Evolutionary conservation across 169 alveolate species (phyloP).

Genomic region (Eimeria maxima): DNA sequence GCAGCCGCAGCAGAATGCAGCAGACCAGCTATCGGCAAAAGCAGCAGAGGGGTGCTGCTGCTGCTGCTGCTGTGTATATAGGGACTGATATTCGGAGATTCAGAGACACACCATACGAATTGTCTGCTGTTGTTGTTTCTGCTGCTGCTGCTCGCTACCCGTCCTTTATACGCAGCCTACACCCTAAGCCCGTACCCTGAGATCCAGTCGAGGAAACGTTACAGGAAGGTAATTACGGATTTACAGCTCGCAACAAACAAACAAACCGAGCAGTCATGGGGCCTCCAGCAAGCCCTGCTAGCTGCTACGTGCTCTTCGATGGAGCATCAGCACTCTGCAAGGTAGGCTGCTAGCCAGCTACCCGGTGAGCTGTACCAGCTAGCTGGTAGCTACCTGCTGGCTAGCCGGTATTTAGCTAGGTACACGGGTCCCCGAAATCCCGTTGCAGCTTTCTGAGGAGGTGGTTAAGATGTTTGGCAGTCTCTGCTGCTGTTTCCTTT

Average conservation of each 20-base stretch:
- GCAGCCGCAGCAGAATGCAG: neutral
- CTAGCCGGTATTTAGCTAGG: neutral
- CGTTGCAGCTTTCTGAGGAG: neutral
- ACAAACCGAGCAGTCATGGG: neutral
- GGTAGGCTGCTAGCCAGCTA: neutral
- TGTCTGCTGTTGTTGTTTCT: too few relatives aligned
- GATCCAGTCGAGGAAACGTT: too few relatives aligned
- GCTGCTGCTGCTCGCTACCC: too few relatives aligned
- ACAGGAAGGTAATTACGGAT: too few relatives aligned
- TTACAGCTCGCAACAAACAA: neutral
- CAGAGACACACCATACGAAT: too few relatives aligned
- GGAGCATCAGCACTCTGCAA: neutral
- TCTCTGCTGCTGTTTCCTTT: slow-evolving; percentile 4
- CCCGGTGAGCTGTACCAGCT: neutral
- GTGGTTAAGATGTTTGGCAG: neutral
- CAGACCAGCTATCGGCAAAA: too few relatives aligned
- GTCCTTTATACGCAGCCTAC: too few relatives aligned
- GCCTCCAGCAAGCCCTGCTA: neutral
- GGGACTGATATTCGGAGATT: too few relatives aligned
- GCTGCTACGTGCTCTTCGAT: neutral
- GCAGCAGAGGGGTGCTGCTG: too few relatives aligned
- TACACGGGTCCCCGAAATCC: neutral
- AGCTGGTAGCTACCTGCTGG: neutral
- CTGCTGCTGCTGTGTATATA: too few relatives aligned
- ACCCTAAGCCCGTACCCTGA: too few relatives aligned